These are phyloP conservation scores for Boletus speciosus DNA, from an alignment of 768 basidiomycete genomes.

Conservation along the genomic window DNA sequence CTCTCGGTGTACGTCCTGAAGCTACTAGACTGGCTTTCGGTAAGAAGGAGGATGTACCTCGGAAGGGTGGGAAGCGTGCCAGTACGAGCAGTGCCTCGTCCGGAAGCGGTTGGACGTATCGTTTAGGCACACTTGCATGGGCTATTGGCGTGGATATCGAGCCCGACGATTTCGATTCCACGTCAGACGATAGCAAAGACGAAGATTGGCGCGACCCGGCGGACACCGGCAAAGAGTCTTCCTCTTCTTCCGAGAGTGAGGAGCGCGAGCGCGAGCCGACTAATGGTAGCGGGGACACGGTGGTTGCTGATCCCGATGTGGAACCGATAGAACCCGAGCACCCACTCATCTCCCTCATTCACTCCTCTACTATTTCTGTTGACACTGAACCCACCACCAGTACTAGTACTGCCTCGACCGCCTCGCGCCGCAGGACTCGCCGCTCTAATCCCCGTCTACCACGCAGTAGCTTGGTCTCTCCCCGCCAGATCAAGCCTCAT, in stretches of 20 bases:
- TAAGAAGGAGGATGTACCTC: background rate
- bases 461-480: conserved; percentile 13
- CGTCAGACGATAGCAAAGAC: conserved; percentile 17
- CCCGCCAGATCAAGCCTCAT: conserved; percentile 21
- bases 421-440: conserved; percentile 17
- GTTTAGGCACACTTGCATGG: conserved; percentile 18
- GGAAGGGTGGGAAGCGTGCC: background rate
- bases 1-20: background rate
- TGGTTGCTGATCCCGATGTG: background rate
- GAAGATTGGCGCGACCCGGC: conserved; percentile 21
- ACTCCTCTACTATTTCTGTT: background rate
- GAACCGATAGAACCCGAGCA: conserved; percentile 3
- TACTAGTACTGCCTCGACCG: background rate
- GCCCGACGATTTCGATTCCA: conserved; percentile 2
- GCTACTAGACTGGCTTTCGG: background rate
- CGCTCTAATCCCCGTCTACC: conserved; percentile 16
- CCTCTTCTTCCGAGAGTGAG: background rate
- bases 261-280: background rate
- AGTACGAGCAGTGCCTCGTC: background rate
- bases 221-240: background rate
- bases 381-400: background rate
- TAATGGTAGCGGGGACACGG: background rate
- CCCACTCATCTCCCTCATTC: conserved; percentile 11
- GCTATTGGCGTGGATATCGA: conserved; percentile 14
- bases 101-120: background rate